Conservation (phyloP, 1,284 basidiomycete species). For the Pseudomicrostroma phylloplanum region DNA sequence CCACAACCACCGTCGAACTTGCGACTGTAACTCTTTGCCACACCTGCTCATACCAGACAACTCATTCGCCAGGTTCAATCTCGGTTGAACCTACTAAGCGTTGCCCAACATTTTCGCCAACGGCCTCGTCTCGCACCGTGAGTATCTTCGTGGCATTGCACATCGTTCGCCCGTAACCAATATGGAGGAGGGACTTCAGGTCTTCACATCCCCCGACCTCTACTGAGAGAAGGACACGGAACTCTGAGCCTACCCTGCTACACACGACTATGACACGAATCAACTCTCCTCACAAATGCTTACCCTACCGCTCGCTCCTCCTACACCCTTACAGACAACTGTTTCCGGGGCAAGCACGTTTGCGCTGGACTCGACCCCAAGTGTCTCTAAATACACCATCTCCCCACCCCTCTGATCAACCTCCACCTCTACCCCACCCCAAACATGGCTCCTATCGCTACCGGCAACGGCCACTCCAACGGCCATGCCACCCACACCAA, state of each 20-base stretch:
- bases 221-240: too few relatives aligned
- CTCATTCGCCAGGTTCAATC: too few relatives aligned
- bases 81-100: too few relatives aligned
- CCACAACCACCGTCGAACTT: too few relatives aligned
- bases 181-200: too few relatives aligned
- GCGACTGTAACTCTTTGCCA: too few relatives aligned
- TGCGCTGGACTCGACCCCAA: conserved; percentile 27
- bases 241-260: not conserved
- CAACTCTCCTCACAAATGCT: not conserved
- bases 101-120: conserved; percentile 46
- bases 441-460: conserved; percentile 45
- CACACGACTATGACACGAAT: not conserved
- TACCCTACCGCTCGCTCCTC: not conserved
- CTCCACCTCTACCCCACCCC: not conserved
- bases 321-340: conserved; percentile 24
- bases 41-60: too few relatives aligned
- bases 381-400: not conserved
- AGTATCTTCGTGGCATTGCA: too few relatives aligned
- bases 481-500: conserved; percentile 13
- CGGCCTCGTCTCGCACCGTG: conserved; percentile 45
- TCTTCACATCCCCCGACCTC: too few relatives aligned
- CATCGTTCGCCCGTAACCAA: too few relatives aligned
- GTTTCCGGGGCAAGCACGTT: conserved; percentile 47
- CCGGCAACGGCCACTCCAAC: not conserved
- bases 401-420: not conserved